Percentiles rank a stretch among this genome's conserved stretches.
Conservation (phyloP, 1,284 basidiomycete species). For the Ganoderma resinaceum region DNA sequence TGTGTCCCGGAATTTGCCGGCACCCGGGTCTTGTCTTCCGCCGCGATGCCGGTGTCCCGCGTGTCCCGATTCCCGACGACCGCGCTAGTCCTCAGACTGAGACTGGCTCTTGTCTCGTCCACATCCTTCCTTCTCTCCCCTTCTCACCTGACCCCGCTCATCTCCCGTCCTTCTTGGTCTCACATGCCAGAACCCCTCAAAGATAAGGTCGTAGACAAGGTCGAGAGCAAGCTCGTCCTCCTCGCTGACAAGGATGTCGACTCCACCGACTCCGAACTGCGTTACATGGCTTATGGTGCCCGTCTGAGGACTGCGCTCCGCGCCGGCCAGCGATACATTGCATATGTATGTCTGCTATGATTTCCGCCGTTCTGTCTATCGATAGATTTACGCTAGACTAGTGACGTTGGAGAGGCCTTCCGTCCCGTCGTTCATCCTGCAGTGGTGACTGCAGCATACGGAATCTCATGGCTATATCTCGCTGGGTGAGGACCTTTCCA, state of each 20-base stretch:
- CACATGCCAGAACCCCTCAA: constrained; percentile 36
- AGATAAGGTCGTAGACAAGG: constrained; percentile 38
- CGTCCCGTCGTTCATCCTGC: constrained; percentile 85
- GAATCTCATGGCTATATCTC: constrained; percentile 86
- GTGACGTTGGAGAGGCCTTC: constrained; percentile 93
- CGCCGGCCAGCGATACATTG: constrained; percentile 80
- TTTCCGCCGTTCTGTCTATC: constrained; percentile 26
- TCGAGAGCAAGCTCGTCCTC: constrained; percentile 55
- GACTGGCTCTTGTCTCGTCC: constrained; percentile 16
- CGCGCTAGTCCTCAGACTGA: constrained; percentile 4
- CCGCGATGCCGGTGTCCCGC: constrained; percentile 8
- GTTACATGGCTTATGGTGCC: constrained; percentile 81
- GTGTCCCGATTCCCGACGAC: background rate
- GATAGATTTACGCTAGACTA: constrained; percentile 61
- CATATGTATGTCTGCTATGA: constrained; percentile 66
- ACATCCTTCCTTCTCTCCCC: background rate
- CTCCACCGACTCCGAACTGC: constrained; percentile 66
- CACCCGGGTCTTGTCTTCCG: constrained; percentile 24
- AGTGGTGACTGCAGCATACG: constrained; percentile 86
- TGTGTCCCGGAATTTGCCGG: constrained; percentile 17
- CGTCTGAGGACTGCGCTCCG: constrained; percentile 80
- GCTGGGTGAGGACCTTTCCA: constrained; percentile 52
- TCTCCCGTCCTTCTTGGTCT: constrained; percentile 3
- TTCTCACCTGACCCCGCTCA: background rate
- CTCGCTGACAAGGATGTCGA: constrained; percentile 71